These are phyloP conservation scores for Ophiorrhiza pumila DNA, from an alignment of 257 asterid species.

Conservation along the genomic window DNA sequence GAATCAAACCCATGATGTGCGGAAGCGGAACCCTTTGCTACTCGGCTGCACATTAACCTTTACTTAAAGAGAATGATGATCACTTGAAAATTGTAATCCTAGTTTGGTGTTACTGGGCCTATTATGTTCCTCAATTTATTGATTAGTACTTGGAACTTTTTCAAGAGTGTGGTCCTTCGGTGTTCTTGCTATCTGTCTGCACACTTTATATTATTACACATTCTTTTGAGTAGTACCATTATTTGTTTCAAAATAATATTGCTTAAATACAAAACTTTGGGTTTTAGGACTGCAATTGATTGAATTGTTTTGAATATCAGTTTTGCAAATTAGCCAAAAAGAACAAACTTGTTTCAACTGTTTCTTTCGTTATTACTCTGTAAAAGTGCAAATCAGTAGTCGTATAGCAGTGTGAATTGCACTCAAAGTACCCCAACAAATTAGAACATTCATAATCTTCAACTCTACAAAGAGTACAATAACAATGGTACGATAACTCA, in stretches of 20 bases:
- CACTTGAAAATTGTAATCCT: slow-evolving; percentile 1
- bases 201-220: slow-evolving; percentile 16
- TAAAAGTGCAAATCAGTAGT: too few relatives aligned
- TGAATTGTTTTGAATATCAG: background rate
- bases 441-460: background rate
- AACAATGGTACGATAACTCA: background rate
- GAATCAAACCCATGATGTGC: background rate
- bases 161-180: background rate
- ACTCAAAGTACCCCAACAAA: background rate
- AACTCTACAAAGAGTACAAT: background rate
- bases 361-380: too few relatives aligned
- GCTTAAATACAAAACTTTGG: background rate
- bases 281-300: background rate
- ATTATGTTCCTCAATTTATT: background rate
- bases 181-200: slow-evolving; percentile 1
- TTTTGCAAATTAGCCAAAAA: too few relatives aligned
- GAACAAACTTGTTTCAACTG: too few relatives aligned
- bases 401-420: background rate
- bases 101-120: too few relatives aligned
- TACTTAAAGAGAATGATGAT: background rate
- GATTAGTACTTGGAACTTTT: background rate
- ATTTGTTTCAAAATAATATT: background rate
- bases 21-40: background rate
- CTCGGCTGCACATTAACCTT: background rate
- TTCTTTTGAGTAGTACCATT: slow-evolving; percentile 14